These are phyloP conservation scores for Wickerhamomyces bisporus DNA, from an alignment of 805 yeast species.

Conservation along the genomic window DNA sequence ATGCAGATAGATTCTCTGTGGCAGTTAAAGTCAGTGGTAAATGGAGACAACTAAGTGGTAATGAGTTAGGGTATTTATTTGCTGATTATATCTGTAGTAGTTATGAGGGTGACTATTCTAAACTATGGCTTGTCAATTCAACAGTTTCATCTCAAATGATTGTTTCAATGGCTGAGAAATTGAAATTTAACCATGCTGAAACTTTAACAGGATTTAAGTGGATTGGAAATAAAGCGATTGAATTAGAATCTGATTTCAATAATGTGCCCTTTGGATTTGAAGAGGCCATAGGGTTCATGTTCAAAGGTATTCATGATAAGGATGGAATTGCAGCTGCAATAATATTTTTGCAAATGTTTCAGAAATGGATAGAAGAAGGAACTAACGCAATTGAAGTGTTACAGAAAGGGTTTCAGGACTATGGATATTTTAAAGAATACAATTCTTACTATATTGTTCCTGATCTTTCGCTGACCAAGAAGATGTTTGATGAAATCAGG, in stretches of 20 bases:
- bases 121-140: conserved; percentile 66
- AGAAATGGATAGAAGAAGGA: conserved; percentile 39
- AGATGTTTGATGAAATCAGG: conserved; percentile 54
- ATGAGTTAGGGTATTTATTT: conserved; percentile 83
- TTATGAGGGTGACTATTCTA: conserved; percentile 22
- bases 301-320: conserved; percentile 76
- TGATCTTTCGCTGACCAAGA: conserved; percentile 43
- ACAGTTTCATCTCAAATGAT: conserved; percentile 90
- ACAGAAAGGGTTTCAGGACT: conserved; percentile 51
- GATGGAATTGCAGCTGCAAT: conserved; percentile 85
- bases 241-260: conserved; percentile 57
- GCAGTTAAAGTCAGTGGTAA: conserved; percentile 47
- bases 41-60: conserved; percentile 86
- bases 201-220: conserved; percentile 96
- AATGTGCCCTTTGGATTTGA: conserved; percentile 86
- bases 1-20: conserved; percentile 89
- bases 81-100: conserved; percentile 51
- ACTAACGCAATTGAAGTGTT: conserved; percentile 45
- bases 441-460: conserved; percentile 80
- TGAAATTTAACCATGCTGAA: conserved; percentile 63
- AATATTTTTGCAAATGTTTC: conserved; percentile 68
- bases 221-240: conserved; percentile 88
- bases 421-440: conserved; percentile 79
- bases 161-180: conserved; percentile 54
- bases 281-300: conserved; percentile 96